phyloP scores from a whole-genome alignment of 2,329 filamentous ascomycete genomes.

The Diaporthe citri region DNA sequence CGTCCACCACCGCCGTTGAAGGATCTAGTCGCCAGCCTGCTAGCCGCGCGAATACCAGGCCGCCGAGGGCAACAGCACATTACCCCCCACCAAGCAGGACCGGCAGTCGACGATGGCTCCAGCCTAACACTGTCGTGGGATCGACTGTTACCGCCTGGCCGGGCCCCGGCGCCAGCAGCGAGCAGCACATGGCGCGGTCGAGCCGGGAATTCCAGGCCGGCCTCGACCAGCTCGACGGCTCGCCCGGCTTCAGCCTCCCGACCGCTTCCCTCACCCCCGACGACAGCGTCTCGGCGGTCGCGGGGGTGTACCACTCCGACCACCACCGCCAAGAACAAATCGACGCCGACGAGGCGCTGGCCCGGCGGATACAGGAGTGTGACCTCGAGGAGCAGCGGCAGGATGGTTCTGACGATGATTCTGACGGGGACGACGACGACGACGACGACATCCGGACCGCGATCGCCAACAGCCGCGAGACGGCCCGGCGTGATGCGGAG shows the following conservation, averaged over 20 bases:
- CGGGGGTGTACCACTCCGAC: background rate
- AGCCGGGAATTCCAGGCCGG: slow-evolving; percentile 18
- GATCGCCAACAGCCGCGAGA: background rate
- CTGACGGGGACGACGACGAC: background rate
- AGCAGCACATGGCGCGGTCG: background rate
- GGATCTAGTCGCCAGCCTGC: background rate
- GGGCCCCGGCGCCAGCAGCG: background rate
- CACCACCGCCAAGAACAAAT: background rate
- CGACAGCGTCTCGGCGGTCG: slow-evolving; percentile 27
- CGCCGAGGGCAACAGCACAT: background rate
- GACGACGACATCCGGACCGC: background rate
- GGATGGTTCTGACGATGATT: background rate
- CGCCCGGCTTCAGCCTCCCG: background rate
- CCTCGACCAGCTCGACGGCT: slow-evolving; percentile 2
- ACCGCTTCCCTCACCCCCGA: slow-evolving; percentile 12
- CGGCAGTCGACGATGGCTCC: background rate
- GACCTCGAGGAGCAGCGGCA: background rate
- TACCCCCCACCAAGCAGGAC: background rate
- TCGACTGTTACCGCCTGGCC: slow-evolving; percentile 21
- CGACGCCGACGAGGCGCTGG: slow-evolving; percentile 10
- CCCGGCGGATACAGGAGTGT: slow-evolving; percentile 5
- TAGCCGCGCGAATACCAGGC: background rate
- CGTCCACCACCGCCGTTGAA: background rate
- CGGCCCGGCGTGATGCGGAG: background rate
- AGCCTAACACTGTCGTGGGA: background rate